A percentile compares a stretch with the other conserved stretches of the same genome.
Conservation (phyloP, 164 flowering plant genomes). For the Kingdonia uniflora region DNA sequence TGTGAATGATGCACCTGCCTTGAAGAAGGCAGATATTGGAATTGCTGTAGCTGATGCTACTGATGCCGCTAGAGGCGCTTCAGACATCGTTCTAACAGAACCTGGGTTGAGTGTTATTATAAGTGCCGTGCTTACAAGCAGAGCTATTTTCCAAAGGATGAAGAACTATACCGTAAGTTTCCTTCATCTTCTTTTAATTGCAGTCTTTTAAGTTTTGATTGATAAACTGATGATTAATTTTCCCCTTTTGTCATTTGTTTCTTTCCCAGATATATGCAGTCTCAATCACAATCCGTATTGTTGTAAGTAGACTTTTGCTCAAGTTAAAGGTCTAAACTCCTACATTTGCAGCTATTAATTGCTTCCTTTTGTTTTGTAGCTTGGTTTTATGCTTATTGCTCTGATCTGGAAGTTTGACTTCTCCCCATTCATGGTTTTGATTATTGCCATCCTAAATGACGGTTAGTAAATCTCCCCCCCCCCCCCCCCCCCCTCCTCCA, state of each 20-base stretch:
- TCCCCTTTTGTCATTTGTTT: not conserved
- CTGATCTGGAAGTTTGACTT: conserved; percentile 92
- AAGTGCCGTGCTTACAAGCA: conserved; percentile 92
- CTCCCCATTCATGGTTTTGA: conserved; percentile 95
- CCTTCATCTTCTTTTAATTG: not conserved
- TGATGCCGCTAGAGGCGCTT: conserved; percentile 95
- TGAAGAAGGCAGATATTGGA: conserved; percentile 43
- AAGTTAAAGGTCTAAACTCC: not conserved
- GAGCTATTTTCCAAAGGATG: conserved; percentile 98
- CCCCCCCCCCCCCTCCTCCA: no score
- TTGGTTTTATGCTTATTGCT: conserved; percentile 90
- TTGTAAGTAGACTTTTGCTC: conserved; percentile 43
- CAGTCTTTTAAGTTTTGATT: not conserved
- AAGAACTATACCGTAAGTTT: conserved; percentile 80
- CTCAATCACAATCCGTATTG: conserved; percentile 93
- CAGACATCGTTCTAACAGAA: conserved; percentile 93
- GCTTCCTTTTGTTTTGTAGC: conserved; percentile 31
- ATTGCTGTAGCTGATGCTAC: conserved; percentile 57
- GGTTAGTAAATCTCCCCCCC: conserved; percentile 41
- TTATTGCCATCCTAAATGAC: conserved; percentile 91
- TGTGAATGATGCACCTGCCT: conserved; percentile 43
- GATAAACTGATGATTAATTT: not conserved
- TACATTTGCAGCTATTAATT: not conserved
- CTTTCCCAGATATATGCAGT: conserved; percentile 82
- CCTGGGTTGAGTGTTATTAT: conserved; percentile 96